phyloP scores from a whole-genome alignment of 371 early-diverging fungal genomes.

The Mucor saturninus region DNA sequence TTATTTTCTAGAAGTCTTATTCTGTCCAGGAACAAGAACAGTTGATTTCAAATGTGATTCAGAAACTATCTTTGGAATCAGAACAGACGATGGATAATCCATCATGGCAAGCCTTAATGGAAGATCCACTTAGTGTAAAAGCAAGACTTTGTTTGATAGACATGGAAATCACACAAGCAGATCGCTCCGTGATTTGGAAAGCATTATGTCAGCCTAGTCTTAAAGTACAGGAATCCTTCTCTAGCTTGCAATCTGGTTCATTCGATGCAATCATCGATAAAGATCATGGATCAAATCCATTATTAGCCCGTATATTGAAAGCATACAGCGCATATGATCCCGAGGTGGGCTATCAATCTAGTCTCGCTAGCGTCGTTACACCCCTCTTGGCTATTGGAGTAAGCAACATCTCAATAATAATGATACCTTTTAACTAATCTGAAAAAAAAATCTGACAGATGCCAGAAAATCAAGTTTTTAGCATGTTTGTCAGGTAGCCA shows the following conservation, averaged over 20 bases:
- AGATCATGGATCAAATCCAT: slow-evolving; percentile 69
- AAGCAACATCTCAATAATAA: slow-evolving; percentile 23
- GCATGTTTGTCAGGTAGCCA: slow-evolving; percentile 67
- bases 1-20: slow-evolving; percentile 62
- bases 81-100: not conserved
- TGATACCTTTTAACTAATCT: slow-evolving; percentile 1
- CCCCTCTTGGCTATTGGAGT: slow-evolving; percentile 78
- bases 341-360: slow-evolving; percentile 94
- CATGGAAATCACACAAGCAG: not conserved
- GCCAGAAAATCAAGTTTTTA: slow-evolving; percentile 91
- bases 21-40: slow-evolving; percentile 34
- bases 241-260: slow-evolving; percentile 36
- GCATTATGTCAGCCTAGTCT: slow-evolving; percentile 72
- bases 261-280: slow-evolving; percentile 80
- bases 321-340: slow-evolving; percentile 90
- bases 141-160: not conserved
- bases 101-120: slow-evolving; percentile 1
- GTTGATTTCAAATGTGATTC: not conserved
- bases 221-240: slow-evolving; percentile 21
- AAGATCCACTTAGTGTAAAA: not conserved
- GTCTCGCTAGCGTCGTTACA: slow-evolving; percentile 83
- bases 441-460: slow-evolving; percentile 52
- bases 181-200: not conserved
- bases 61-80: slow-evolving; percentile 1
- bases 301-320: slow-evolving; percentile 76